Evolutionary conservation across 2,329 filamentous ascomycete genomes (phyloP).

Genomic region (Cryphonectria radicalis): DNA sequence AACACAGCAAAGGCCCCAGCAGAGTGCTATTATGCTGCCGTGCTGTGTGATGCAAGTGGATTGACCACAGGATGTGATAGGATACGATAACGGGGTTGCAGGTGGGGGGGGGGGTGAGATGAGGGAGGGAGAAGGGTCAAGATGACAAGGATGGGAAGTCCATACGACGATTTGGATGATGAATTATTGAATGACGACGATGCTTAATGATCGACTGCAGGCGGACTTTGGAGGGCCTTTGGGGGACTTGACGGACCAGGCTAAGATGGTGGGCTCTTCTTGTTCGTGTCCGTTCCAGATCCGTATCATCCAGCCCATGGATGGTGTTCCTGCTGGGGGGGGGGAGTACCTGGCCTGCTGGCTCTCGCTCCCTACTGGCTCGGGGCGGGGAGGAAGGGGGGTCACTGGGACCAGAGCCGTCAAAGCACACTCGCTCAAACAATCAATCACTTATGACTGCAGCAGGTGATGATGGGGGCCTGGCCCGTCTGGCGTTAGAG

Average conservation of each 20-base stretch:
- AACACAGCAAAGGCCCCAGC: background rate
- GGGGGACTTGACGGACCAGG: background rate
- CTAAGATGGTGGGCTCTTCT: background rate
- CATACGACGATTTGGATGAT: background rate
- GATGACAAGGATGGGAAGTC: background rate
- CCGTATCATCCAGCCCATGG: constrained; percentile 7
- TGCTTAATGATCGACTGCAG: background rate
- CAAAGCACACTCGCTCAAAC: background rate
- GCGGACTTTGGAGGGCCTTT: background rate
- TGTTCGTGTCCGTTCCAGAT: constrained; percentile 6
- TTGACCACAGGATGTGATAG: background rate
- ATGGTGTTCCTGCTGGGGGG: constrained; percentile 7
- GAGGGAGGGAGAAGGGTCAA: background rate
- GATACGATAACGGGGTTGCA: background rate
- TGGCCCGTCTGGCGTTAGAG: background rate
- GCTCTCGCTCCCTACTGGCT: background rate
- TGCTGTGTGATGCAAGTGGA: background rate
- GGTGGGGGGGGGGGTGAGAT: background rate
- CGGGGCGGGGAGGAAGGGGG: background rate
- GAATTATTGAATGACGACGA: too few species aligned
- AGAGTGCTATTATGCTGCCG: background rate
- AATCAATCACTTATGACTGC: background rate
- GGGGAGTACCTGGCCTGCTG: background rate
- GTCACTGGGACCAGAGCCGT: background rate
- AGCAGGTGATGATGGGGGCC: background rate